A percentile compares a stretch with the other conserved stretches of the same genome.
These are phyloP conservation scores for Lichtheimia ramosa DNA, from an alignment of 371 early-diverging fungal species.

Conservation along the genomic window DNA sequence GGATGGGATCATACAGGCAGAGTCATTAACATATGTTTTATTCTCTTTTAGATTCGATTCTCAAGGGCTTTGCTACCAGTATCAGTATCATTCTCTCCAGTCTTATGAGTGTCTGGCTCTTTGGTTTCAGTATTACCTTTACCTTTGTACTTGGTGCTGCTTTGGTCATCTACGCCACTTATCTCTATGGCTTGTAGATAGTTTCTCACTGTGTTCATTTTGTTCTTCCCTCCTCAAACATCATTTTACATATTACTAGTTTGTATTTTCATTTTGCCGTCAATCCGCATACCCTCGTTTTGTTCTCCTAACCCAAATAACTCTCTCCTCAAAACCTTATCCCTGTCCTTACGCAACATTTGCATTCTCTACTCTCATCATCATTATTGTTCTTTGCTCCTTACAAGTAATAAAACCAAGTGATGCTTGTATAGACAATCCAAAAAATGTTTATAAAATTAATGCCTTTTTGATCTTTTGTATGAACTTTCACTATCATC, in stretches of 20 bases:
- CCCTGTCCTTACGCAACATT: no score
- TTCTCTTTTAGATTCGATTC: slow-evolving; percentile 63
- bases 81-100: slow-evolving; percentile 91
- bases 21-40: neutral
- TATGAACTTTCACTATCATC: neutral
- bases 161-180: slow-evolving; percentile 78
- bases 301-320: neutral
- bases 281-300: neutral
- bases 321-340: neutral
- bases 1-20: neutral
- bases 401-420: no score
- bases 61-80: slow-evolving; percentile 95
- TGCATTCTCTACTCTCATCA: no score
- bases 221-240: no score
- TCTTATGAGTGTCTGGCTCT: slow-evolving; percentile 72
- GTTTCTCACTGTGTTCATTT: no score
- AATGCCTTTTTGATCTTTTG: neutral
- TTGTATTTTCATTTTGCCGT: no score
- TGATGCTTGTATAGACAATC: no score
- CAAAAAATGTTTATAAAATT: neutral
- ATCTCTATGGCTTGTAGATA: slow-evolving; percentile 65
- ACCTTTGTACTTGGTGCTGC: slow-evolving; percentile 78
- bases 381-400: no score
- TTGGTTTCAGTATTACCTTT: slow-evolving; percentile 68
- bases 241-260: no score